Percentiles rank a stretch among this genome's conserved stretches.
phyloP scores from a whole-genome alignment of 352 stramenopile genomes.

The Phytophthora citrophthora region DNA sequence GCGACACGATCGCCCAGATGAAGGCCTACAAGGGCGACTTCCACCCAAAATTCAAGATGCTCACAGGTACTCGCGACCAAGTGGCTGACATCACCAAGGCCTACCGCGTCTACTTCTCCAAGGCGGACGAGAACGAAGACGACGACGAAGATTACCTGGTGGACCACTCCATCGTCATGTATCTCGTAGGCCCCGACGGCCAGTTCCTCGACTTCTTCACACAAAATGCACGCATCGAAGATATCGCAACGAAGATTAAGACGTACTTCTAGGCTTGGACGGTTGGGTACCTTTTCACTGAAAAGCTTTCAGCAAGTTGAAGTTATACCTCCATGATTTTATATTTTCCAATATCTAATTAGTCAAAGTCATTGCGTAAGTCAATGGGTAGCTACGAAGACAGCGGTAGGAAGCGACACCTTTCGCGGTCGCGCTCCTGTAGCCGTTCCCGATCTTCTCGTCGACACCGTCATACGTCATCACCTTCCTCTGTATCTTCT shows the following conservation, averaged over 20 bases:
- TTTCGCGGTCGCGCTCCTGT: slow-evolving; percentile 20
- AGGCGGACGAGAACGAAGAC: slow-evolving; percentile 93
- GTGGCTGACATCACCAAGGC: slow-evolving; percentile 96
- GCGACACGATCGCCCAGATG: slow-evolving; percentile 97
- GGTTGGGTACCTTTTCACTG: too few species aligned
- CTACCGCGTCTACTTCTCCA: slow-evolving; percentile 99
- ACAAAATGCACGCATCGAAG: slow-evolving; percentile 93
- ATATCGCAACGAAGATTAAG: slow-evolving; percentile 95
- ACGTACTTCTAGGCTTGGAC: slow-evolving; percentile 22
- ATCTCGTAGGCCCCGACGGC: slow-evolving; percentile 95
- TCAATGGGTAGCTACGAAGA: slow-evolving; percentile 18
- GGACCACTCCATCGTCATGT: slow-evolving; percentile 99
- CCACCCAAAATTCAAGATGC: slow-evolving; percentile 83
- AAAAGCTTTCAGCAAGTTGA: neutral
- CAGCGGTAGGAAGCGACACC: slow-evolving; percentile 24
- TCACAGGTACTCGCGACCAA: slow-evolving; percentile 93
- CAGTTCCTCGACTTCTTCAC: slow-evolving; percentile 99
- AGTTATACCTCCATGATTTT: neutral
- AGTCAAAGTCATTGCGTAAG: slow-evolving; percentile 1
- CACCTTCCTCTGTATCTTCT: slow-evolving; percentile 10
- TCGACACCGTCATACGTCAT: neutral
- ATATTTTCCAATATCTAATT: slow-evolving; percentile 6
- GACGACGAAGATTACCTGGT: slow-evolving; percentile 99
- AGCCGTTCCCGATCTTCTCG: slow-evolving; percentile 5
- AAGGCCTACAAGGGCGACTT: slow-evolving; percentile 94